phyloP scores from a whole-genome alignment of 1,284 basidiomycete species.

The Bondarzewia mesenterica region DNA sequence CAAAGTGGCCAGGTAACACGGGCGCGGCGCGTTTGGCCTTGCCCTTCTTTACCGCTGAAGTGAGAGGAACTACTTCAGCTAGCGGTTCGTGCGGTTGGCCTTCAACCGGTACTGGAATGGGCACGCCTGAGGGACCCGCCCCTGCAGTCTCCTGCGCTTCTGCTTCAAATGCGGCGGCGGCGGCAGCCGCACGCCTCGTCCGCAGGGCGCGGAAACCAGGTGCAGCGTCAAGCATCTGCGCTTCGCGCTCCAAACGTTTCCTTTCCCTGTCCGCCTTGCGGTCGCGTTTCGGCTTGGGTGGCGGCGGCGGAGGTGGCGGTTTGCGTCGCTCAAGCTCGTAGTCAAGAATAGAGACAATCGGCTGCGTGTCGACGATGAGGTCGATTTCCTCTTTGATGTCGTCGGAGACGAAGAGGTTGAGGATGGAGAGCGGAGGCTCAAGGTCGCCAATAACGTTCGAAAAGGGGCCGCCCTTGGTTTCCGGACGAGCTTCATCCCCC shows the following conservation, averaged over 20 bases:
- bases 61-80: no score
- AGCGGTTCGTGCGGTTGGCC: neutral
- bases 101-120: neutral
- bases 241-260: neutral
- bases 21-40: constrained; percentile 7
- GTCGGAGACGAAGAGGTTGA: constrained; percentile 46
- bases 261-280: constrained; percentile 10
- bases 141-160: constrained; percentile 3
- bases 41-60: constrained; percentile 13
- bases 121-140: constrained; percentile 5
- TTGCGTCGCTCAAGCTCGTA: constrained; percentile 59
- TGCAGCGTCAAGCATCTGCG: constrained; percentile 9
- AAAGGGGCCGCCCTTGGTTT: no score
- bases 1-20: constrained; percentile 13
- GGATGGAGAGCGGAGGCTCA: constrained; percentile 53
- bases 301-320: constrained; percentile 40
- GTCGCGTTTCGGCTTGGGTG: constrained; percentile 13
- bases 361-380: constrained; percentile 46
- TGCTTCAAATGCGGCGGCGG: constrained; percentile 9
- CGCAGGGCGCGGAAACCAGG: constrained; percentile 28
- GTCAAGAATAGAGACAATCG: constrained; percentile 60
- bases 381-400: constrained; percentile 45
- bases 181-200: constrained; percentile 22
- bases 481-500: neutral
- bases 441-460: constrained; percentile 48